Base-by-base conservation (phyloP, 2,329 filamentous ascomycete genomes). In the Pseudogymnoascus sp. region DNA sequence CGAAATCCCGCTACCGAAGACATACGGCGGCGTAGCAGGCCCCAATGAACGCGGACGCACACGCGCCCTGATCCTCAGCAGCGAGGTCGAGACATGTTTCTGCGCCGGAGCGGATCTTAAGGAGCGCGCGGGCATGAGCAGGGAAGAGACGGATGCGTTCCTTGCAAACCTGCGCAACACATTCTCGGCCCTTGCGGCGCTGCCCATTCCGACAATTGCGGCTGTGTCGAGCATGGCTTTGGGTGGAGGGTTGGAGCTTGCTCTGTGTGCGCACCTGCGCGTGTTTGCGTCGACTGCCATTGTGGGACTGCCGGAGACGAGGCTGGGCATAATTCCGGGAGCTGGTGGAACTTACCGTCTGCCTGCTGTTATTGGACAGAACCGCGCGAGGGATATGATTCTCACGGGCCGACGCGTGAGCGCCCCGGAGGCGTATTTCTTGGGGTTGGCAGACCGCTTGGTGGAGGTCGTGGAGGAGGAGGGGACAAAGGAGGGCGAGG, bases 81-180 rank as follows among this genome's bases (percentile, higher is more conserved):
- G 90, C 72, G 90, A 91, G 42, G 83, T 91, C n/a, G 91, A 97
- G 69, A 81, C 85, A 23, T 89, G 87, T 70, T 99, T 99, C 76
- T 99, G 95, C 76, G 91, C 95, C 0, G 95, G 95, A 38, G 95
- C 95, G 3, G 95, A 99, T 74, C 77, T 99, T 71, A 97, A 97
- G 74, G 93, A 97, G 80, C 81, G 93, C 28, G 83, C 83, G 64
- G 84, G 82, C 3, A 95, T 97, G 76, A 87, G 85, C 0, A 82
- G 81, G 65, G 84, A 91, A 70, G 89, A 97, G 92, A 96, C 91
- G 2, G 80, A 83, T 38, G 80, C 84, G 26, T 99, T 99, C 80
- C 86, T 99, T 35, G 73, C 81, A 50, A 83, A 83, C 71, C 87
- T 99, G 61, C 88, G 93, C 69, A 77, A 77, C 61, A 96, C 93